A percentile compares a stretch with the other conserved stretches of the same genome.
These are phyloP conservation scores for Marsdenia floribunda DNA, from an alignment of 257 asterid species.

Conservation along the genomic window DNA sequence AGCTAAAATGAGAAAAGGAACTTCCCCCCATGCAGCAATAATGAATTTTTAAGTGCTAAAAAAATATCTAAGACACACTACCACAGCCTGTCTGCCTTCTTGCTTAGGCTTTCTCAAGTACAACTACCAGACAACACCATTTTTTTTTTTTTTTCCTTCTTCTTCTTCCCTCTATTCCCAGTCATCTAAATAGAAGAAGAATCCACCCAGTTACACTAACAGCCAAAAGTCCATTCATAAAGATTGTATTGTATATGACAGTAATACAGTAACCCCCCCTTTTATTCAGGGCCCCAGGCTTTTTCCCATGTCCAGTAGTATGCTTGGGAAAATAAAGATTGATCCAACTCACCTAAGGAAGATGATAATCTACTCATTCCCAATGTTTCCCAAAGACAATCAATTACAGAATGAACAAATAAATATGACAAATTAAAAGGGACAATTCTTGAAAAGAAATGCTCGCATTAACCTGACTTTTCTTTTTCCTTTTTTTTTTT, in stretches of 20 bases:
- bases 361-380: conserved; percentile 9
- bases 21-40: conserved; percentile 13
- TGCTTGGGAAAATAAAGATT: not conserved
- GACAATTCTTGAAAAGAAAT: not conserved
- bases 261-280: not conserved
- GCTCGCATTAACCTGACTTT: no score
- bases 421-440: conserved; percentile 5
- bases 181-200: conserved; percentile 40
- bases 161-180: conserved; percentile 11
- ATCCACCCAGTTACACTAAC: conserved; percentile 34
- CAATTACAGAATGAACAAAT: conserved; percentile 16
- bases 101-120: conserved; percentile 22
- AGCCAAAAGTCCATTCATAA: conserved; percentile 35
- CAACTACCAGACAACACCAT: conserved; percentile 18
- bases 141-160: no score
- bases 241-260: not conserved
- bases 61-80: not conserved
- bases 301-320: conserved; percentile 1
- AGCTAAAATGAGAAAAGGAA: conserved; percentile 10
- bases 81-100: conserved; percentile 3
- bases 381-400: conserved; percentile 9
- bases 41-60: conserved; percentile 10
- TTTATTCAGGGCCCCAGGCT: conserved; percentile 9
- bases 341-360: not conserved
- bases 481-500: no score